Base-by-base conservation (phyloP, 352 stramenopile species). In the Phytophthora pinifolia region DNA sequence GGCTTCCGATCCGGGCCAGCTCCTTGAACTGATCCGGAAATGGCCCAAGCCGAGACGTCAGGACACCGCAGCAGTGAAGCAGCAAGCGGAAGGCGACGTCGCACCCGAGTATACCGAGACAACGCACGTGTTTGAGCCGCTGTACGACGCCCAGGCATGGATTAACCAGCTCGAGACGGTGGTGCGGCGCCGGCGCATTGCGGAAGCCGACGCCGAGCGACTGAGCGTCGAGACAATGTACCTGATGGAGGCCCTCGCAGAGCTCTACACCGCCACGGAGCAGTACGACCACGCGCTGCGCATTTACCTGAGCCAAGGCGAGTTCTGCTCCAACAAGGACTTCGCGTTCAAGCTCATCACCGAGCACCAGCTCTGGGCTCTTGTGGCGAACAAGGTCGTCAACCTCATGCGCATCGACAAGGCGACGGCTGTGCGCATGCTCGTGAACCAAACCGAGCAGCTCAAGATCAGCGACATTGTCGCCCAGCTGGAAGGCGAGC, bases 301-400 rank as follows among this genome's bases (percentile, higher is more conserved):
- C 4, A 94, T 94, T 54, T 94, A 94, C 52, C 43, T 94, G 37
- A 92, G 78, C 59, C 84, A 92, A 64, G 84, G 81, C 35, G 67
- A 82, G n/a, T 85, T 86, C 39, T 94, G 84, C 57, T 87, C 77
- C 8, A 90, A 91, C 74, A 94, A 94, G 59, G 84, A 92, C 30
- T 79, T 89, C 35, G 84, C 77, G 13, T 94, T 94, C 51, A 86
- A 89, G 62, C 68, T 94, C 38, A 92, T 94, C 64, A 77, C 67
- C 0, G 84, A 94, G 46, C 84, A 94, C 45, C 81, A 91, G 46
- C 39, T 94, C 29, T 94, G 84, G 84, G 62, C 76, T 5, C 62
- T 91, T 4, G 81, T 94, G 34, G 71, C 84, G 14, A 79, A 89
- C 52, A 94, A 94, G 50, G 78, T 94, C 18, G 51, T 63, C 1